Base-by-base conservation (phyloP, 208 protist species). In the Leishmania aethiopica region DNA sequence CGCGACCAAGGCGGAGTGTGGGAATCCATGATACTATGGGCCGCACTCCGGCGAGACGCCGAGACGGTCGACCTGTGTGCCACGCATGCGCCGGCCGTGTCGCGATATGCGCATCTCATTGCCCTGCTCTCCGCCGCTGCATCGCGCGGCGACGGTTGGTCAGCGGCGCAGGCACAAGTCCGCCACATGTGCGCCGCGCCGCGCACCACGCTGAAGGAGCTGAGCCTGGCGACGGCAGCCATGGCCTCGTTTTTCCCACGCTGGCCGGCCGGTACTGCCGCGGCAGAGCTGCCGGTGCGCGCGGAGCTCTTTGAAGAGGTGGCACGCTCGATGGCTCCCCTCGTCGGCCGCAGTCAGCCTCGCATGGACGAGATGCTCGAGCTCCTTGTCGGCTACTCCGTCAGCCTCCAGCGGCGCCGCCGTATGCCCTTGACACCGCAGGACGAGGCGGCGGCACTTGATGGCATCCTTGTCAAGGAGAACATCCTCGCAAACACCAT, bases 11-110 rank as follows among this genome's bases (percentile, higher is more conserved):
- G 64, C 25, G 75, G 67, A 28, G 70, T 90, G 71, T 80, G 67
- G 60, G 87, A 90, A 70, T 86, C 84, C 42, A 80, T 90, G 75
- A 37, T 83, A 55, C 77, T 90, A 32, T 90, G 87, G 87, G 87
- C 84, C 3, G 84, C 84, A 1, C 45, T 83, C 37, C 84, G 84
- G 11, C 64, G 67, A 1, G 81, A 82, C 74, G 59, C 51, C 67
- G 62, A 83, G 28, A 83, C 79, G 22, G 86, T 78, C 42, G 60
- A 71, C n/a, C 72, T 84, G 60, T 87, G 83, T 55, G 86, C 84
- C 32, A 69, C 71, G 10, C 84, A 86, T 45, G 87, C 84, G 2
- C 82, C 84, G 37, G 32, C 71, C 22, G 53, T 74, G 32, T 88
- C 79, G n/a, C 87, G 84, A 59, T 90, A 90, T 79, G 79, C 79